Evolutionary conservation across 2,329 filamentous ascomycete genomes (phyloP).

Genomic region (Aspergillus sp.): DNA sequence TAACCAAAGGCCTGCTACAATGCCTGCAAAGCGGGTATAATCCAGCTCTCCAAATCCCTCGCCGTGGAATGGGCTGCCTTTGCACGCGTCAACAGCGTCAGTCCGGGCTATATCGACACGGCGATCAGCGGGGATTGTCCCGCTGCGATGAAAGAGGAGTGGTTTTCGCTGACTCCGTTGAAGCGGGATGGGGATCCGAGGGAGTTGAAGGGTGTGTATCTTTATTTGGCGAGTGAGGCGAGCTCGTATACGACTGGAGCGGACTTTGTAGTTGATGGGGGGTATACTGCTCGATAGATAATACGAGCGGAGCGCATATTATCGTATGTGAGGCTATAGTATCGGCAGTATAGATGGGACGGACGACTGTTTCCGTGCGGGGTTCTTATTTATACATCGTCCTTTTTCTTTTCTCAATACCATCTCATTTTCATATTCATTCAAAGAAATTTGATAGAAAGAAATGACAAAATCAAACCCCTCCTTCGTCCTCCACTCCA

Average conservation of each 20-base stretch:
- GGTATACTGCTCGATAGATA: constrained; percentile 42
- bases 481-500: constrained; percentile 44
- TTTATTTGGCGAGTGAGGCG: constrained; percentile 72
- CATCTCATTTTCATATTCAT: too few relatives aligned
- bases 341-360: too few relatives aligned
- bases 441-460: too few relatives aligned
- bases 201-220: constrained; percentile 72
- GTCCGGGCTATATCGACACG: constrained; percentile 47
- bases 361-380: too few relatives aligned
- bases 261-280: constrained; percentile 67
- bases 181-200: constrained; percentile 55
- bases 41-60: constrained; percentile 49
- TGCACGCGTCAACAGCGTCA: constrained; percentile 49
- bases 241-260: constrained; percentile 70
- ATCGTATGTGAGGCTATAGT: too few relatives aligned
- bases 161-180: constrained; percentile 3
- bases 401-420: too few relatives aligned
- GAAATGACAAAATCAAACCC: constrained; percentile 15
- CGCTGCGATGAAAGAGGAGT: constrained; percentile 1
- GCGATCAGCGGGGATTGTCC: constrained; percentile 28
- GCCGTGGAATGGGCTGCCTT: constrained; percentile 51
- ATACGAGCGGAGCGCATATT: too few relatives aligned
- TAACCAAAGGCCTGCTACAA: constrained; percentile 46
- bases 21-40: constrained; percentile 50
- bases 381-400: too few relatives aligned